Evolutionary conservation across 2,329 filamentous ascomycete genomes (phyloP).

Genomic region (Fusarium pseudonygamai): DNA sequence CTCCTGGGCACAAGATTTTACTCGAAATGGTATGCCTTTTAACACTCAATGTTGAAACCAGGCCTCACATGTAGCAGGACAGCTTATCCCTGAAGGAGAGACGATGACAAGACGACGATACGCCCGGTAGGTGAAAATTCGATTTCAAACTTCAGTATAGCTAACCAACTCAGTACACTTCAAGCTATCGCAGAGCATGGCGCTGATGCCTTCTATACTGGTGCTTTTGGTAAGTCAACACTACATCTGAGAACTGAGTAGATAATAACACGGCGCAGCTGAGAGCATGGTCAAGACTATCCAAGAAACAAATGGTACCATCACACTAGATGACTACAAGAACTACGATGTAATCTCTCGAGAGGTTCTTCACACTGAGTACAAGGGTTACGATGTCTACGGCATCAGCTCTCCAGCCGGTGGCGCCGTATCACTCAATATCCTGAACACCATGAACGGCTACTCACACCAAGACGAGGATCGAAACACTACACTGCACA

Average conservation of each 20-base stretch:
- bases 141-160: fast-evolving
- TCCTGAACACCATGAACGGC: constrained; percentile 84
- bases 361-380: constrained; percentile 70
- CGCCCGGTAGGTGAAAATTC: constrained; percentile 58
- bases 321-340: constrained; percentile 81
- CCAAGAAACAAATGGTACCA: constrained; percentile 77
- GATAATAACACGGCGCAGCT: constrained; percentile 57
- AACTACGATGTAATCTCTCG: constrained; percentile 77
- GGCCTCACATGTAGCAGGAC: constrained; percentile 54
- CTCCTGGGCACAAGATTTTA: constrained; percentile 88
- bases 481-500: constrained; percentile 77
- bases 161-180: constrained; percentile 62
- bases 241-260: not conserved
- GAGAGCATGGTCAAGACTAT: constrained; percentile 77
- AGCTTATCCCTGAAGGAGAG: constrained; percentile 75
- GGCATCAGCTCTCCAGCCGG: constrained; percentile 79
- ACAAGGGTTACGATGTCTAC: constrained; percentile 76
- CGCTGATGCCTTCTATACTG: constrained; percentile 77
- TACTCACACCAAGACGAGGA: constrained; percentile 66
- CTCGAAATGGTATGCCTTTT: constrained; percentile 69
- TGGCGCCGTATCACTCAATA: constrained; percentile 77
- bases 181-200: constrained; percentile 80
- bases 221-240: constrained; percentile 62
- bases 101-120: constrained; percentile 83
- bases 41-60: not conserved